These are phyloP conservation scores for Ceratocystis alfenasii DNA, from an alignment of 2,329 filamentous ascomycete species.

Conservation along the genomic window DNA sequence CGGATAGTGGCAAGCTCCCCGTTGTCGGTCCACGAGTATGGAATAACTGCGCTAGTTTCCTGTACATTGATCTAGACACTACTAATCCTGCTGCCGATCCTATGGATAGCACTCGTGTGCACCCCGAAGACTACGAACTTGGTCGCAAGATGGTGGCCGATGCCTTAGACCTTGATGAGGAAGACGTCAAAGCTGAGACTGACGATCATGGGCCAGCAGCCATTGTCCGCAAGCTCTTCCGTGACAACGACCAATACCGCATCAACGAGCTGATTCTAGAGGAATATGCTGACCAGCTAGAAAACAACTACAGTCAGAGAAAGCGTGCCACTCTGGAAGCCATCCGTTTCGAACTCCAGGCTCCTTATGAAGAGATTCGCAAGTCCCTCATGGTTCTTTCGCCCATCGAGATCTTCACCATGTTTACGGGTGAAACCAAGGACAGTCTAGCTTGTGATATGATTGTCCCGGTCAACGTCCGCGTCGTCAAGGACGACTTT, in stretches of 20 bases:
- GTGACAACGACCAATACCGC: slow-evolving; percentile 83
- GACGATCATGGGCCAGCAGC: slow-evolving; percentile 82
- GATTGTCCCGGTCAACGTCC: slow-evolving; percentile 82
- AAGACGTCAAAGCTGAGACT: slow-evolving; percentile 89
- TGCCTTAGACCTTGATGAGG: slow-evolving; percentile 89
- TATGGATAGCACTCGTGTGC: slow-evolving; percentile 90
- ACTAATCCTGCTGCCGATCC: slow-evolving; percentile 75
- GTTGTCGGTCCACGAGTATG: slow-evolving; percentile 84
- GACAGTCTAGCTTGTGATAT: slow-evolving; percentile 77
- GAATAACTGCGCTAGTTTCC: slow-evolving; percentile 93
- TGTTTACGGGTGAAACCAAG: slow-evolving; percentile 86
- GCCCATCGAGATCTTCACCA: slow-evolving; percentile 79
- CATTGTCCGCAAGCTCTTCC: slow-evolving; percentile 88
- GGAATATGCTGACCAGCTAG: slow-evolving; percentile 90
- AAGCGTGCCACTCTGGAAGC: slow-evolving; percentile 95
- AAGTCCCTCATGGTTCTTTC: slow-evolving; percentile 61
- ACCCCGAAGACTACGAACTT: slow-evolving; percentile 96
- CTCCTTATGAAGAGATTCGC: slow-evolving; percentile 87
- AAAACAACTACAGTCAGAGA: slow-evolving; percentile 82
- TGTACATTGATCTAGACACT: slow-evolving; percentile 81
- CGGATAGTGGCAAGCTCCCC: slow-evolving; percentile 61
- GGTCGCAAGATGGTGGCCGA: slow-evolving; percentile 97
- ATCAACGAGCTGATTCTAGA: slow-evolving; percentile 94
- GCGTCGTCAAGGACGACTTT: slow-evolving; percentile 81
- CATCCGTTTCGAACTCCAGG: slow-evolving; percentile 83